These are phyloP conservation scores for Cyberlindnera xishuangbannaensis DNA, from an alignment of 805 yeast species.

Conservation along the genomic window DNA sequence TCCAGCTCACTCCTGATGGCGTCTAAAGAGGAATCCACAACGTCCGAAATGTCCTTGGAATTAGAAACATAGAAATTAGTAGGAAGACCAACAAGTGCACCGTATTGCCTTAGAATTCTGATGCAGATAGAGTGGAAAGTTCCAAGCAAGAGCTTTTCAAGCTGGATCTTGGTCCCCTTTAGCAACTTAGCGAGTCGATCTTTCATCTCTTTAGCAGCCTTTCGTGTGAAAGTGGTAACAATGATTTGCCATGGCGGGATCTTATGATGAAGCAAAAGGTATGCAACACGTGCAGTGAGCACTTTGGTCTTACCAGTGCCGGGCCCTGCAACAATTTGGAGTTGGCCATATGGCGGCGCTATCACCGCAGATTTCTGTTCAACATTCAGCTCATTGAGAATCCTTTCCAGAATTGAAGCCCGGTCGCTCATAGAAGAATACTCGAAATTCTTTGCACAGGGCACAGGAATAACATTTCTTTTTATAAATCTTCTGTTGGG, in stretches of 20 bases:
- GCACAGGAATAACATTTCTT: neutral
- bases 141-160: slow-evolving; percentile 58
- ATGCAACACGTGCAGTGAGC: slow-evolving; percentile 71
- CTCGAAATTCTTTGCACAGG: neutral
- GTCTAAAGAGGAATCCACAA: slow-evolving; percentile 35
- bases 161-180: slow-evolving; percentile 26
- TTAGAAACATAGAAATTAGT: slow-evolving; percentile 51
- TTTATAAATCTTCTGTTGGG: too few relatives aligned
- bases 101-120: slow-evolving; percentile 50
- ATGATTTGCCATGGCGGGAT: slow-evolving; percentile 59
- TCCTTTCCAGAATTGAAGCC: neutral
- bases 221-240: slow-evolving; percentile 89
- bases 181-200: slow-evolving; percentile 46
- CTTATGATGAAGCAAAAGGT: slow-evolving; percentile 45
- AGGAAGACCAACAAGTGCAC: slow-evolving; percentile 40
- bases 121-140: slow-evolving; percentile 87
- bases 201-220: slow-evolving; percentile 83
- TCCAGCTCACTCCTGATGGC: slow-evolving; percentile 5
- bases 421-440: too few relatives aligned
- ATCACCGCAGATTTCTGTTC: slow-evolving; percentile 41
- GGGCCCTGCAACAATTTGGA: slow-evolving; percentile 59
- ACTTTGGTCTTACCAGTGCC: slow-evolving; percentile 77
- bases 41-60: slow-evolving; percentile 50
- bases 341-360: slow-evolving; percentile 33
- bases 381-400: slow-evolving; percentile 28